Base-by-base conservation (phyloP, 768 basidiomycete genomes). In the Scleroderma bovista region DNA sequence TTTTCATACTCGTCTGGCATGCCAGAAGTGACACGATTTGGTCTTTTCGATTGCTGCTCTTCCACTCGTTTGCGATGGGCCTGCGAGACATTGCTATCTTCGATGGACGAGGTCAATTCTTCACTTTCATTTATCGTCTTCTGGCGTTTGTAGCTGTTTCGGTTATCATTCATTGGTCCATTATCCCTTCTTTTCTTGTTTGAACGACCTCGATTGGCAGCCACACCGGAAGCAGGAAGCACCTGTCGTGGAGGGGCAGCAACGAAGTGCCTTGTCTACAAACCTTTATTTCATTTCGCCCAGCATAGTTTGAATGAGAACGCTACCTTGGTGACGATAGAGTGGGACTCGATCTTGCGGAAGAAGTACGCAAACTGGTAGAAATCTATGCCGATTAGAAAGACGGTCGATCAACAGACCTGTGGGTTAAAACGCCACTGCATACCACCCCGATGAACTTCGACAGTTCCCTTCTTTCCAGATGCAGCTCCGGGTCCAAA, bases 281-380 rank as follows among this genome's bases (percentile, higher is more conserved):
- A 55, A 19, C 17, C 10, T 22, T 24, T 20, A 38, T 39, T 24
- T 17, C 41, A 41, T 52, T 15, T 22, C 31, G 40, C 44, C 10
- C 10, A 42, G 37, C n/a, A 37, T n/a, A 29, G 11, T 15, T 5
- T 8, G 19, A 17, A 29, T 13, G 2, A 26, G 41, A 10, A 6
- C 54, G 68, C n/a, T 44, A 87, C 93, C 76, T 95, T 95, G 57
- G 89, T 71, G 8, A 93, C 71, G 2, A 93, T 75, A 0, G 88
- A 82, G 65, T 94, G 89, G 10, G 86, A 78, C 46, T 92, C 90
- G 2, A 81, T 83, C 66, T 83, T 84, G 20, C 90, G 80, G 56
- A 94, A 73, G 69, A 93, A 95, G 64, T 91, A 95, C 43, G 87
- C 91, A 63, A 91, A 93, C 56, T 95, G 93, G 60, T 94, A 95